Evolutionary conservation across 139 green algal species (phyloP), one percentile per base, ranked within the genome.

Genomic region (Mychonastes homosphaera): DNA sequence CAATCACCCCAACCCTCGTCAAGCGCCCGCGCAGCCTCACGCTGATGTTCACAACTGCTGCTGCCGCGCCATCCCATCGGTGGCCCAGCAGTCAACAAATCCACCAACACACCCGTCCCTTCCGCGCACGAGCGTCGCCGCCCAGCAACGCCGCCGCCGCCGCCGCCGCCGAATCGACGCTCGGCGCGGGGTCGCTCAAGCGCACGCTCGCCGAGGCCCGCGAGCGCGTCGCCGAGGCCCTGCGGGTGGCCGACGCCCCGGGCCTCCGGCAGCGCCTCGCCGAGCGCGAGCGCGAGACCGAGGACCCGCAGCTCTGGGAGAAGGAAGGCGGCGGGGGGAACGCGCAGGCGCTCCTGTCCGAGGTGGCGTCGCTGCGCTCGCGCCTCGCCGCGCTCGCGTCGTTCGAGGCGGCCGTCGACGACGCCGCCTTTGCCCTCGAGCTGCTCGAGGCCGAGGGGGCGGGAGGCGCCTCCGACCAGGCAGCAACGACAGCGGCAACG

Each of bases 231-330:
- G 16, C 44, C 10, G 38, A 61, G 24, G 53, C 51, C 8, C 33
- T 58, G 53, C 47, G 61, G 35, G 69, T 84, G 2, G 54, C 58
- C 1, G 64, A 85, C 50, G 26, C 81, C 33, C 13, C 64, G 7
- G 46, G 38, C 1, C 62, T 82, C 4, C 40, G 53, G 23, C 26
- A 47, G 21, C 41, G 47, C 7, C 38, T 84, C 26, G 66, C 47
- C 2, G 54, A 70, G 10, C 62, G 85, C 58, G 79, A 89, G 63
- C 18, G 61, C n/a, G 44, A 75, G 4, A 58, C 70, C 13, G 50
- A 43, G 2, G 54, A 61, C 35, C 50, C 49, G 15, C 40, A 53
- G 45, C 1, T 65, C 32, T 59, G 72, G 21, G 65, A 84, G 33
- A 48, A 77, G 21, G 27, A 73, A 10, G 53, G 58, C 46, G 56